Conservation (phyloP, 116 monocot genomes). For the Thalassia testudinum region DNA sequence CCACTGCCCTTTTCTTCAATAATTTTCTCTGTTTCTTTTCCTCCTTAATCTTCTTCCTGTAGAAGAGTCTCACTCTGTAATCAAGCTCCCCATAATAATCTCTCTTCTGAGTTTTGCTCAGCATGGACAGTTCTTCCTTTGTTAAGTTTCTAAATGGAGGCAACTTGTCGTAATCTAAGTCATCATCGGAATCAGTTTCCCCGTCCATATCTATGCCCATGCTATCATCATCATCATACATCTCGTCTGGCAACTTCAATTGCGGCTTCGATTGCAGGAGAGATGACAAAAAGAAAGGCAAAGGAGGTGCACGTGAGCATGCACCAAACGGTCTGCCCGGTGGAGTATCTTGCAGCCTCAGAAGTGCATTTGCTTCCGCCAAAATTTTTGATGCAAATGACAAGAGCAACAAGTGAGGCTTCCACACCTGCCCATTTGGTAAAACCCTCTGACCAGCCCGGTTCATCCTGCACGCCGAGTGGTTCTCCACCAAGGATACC, state of each 20-base stretch:
- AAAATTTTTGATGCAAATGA: not conserved
- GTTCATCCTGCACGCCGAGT: not conserved
- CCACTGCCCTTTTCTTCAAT: not conserved
- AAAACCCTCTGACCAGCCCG: not conserved
- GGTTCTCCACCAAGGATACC: constrained; percentile 25
- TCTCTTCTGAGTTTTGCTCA: not conserved
- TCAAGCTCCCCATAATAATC: not conserved
- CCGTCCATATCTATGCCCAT: not conserved
- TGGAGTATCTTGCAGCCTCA: not conserved
- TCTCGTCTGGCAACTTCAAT: not conserved
- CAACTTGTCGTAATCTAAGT: not conserved
- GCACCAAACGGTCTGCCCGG: not conserved
- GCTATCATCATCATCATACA: no score
- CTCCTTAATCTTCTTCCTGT: not conserved
- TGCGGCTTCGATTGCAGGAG: not conserved
- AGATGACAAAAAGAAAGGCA: not conserved
- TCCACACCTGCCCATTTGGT: not conserved
- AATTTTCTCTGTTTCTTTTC: not conserved
- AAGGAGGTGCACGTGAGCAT: not conserved
- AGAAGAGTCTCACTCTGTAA: not conserved
- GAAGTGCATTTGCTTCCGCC: not conserved
- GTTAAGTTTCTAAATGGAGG: not conserved
- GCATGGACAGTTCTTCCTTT: not conserved
- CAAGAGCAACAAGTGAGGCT: not conserved
- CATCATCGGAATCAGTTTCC: not conserved